phyloP scores from a whole-genome alignment of 495 filamentous ascomycete genomes.

The Neurospora discreta region DNA sequence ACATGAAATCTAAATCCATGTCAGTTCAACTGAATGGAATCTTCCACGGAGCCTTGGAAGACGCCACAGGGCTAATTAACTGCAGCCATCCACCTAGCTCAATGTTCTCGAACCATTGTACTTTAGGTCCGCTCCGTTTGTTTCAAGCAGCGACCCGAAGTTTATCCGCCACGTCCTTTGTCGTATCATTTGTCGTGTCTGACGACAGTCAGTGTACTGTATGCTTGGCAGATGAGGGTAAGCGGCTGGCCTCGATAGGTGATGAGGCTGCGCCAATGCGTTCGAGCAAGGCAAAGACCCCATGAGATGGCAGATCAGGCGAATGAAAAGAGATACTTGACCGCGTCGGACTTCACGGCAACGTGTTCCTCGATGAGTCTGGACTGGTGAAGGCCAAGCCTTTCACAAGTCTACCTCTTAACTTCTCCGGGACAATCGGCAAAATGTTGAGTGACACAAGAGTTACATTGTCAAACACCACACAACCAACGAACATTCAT shows the following conservation, averaged over 20 bases:
- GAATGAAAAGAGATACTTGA: background rate
- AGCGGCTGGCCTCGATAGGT: background rate
- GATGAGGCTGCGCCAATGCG: background rate
- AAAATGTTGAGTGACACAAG: background rate
- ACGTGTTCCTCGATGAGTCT: background rate
- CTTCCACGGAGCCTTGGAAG: background rate
- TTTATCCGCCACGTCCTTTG: background rate
- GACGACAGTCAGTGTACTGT: background rate
- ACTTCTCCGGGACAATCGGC: background rate
- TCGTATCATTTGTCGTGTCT: background rate
- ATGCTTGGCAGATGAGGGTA: background rate
- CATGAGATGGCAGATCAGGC: background rate
- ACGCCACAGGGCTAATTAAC: background rate
- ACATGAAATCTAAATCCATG: background rate
- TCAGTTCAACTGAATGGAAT: background rate
- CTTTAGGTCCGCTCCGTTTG: background rate
- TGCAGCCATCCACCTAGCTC: background rate
- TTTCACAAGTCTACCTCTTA: background rate
- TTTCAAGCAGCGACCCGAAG: background rate
- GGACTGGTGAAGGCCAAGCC: background rate
- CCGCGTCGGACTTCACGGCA: background rate
- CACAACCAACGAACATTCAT: background rate
- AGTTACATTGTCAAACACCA: background rate
- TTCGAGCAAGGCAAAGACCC: background rate
- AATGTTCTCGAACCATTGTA: background rate